Evolutionary conservation across 2,329 filamentous ascomycete genomes (phyloP).

Genomic region (Colletotrichum paranaense): DNA sequence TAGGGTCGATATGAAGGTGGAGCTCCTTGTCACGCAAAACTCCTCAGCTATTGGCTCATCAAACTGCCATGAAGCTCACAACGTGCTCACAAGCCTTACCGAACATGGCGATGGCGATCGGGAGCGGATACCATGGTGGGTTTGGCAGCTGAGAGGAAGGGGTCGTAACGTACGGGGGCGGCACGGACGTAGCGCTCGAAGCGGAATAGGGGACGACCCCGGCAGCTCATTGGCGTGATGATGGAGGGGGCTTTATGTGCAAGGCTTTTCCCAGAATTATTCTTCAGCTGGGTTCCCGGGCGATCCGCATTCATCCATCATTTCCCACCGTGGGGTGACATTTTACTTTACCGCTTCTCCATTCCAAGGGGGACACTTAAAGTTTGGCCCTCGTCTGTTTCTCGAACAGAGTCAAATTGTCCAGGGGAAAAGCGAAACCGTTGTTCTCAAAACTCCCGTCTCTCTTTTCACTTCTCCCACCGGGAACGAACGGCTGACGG

Average conservation of each 20-base stretch:
- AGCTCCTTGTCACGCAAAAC: neutral
- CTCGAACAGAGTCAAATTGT: neutral
- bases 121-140: neutral
- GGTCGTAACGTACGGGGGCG: conserved; percentile 8
- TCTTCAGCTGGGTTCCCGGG: conserved; percentile 14
- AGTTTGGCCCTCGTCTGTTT: neutral
- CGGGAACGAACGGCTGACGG: neutral
- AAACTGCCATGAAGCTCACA: neutral
- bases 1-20: neutral
- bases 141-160: neutral
- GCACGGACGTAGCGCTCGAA: conserved; percentile 16
- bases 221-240: neutral
- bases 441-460: neutral
- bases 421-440: neutral
- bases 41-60: neutral
- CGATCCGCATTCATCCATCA: conserved; percentile 9
- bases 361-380: neutral
- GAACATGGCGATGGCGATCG: neutral
- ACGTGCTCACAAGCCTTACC: neutral
- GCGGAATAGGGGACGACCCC: neutral
- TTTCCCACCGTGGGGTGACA: conserved; percentile 9
- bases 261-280: conserved; percentile 20
- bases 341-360: neutral
- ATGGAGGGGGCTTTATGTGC: neutral
- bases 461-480: neutral